Percentiles rank a stretch among this genome's conserved stretches.
phyloP scores from a whole-genome alignment of 2,329 filamentous ascomycete genomes.

The Fusarium nurragi region DNA sequence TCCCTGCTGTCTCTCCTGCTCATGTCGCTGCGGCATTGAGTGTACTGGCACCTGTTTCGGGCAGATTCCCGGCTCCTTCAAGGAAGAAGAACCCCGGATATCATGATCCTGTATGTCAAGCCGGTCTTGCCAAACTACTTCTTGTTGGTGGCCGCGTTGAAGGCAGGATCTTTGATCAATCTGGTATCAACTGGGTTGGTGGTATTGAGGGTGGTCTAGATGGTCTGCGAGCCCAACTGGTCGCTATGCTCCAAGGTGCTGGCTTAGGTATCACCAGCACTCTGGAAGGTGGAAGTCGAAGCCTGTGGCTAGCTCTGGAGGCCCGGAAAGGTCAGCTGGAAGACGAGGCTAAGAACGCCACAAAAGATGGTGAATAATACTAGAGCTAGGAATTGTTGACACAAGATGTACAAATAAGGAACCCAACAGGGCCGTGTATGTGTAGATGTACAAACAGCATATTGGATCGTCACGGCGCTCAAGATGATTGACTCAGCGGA shows the following conservation, averaged over 20 bases:
- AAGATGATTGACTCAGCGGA: not conserved
- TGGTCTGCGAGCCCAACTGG: constrained; percentile 81
- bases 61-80: constrained; percentile 80
- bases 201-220: constrained; percentile 84
- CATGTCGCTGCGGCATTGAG: constrained; percentile 84
- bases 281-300: constrained; percentile 83
- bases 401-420: constrained; percentile 27
- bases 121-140: constrained; percentile 85
- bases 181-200: constrained; percentile 72
- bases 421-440: constrained; percentile 34
- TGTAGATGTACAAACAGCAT: constrained; percentile 43
- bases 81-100: constrained; percentile 81
- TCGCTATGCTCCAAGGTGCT: constrained; percentile 80
- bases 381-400: not conserved
- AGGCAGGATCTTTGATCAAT: constrained; percentile 81
- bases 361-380: constrained; percentile 26
- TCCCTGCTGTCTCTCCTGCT: constrained; percentile 84
- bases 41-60: constrained; percentile 76
- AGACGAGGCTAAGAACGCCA: constrained; percentile 53
- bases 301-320: constrained; percentile 88
- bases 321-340: constrained; percentile 82
- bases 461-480: constrained; percentile 11
- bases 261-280: constrained; percentile 79
- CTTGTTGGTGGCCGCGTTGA: constrained; percentile 89
- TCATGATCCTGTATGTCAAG: constrained; percentile 81